phyloP scores from a whole-genome alignment of 164 flowering plant genomes.

The Brasenia schreberi region DNA sequence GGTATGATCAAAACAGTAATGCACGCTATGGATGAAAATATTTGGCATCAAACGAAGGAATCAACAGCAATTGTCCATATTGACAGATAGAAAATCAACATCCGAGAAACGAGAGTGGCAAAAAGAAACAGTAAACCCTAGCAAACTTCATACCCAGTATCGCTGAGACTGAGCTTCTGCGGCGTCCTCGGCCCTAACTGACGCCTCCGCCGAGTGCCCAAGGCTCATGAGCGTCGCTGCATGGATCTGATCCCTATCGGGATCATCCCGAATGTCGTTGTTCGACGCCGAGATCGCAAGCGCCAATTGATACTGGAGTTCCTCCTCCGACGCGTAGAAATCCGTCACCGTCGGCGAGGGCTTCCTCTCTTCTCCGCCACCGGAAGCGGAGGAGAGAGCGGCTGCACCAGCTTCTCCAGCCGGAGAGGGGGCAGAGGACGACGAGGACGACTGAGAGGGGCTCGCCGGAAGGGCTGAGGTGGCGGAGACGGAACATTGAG shows the following conservation, averaged over 20 bases:
- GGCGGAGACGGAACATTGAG: constrained; percentile 3
- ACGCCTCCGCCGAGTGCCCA: constrained; percentile 13
- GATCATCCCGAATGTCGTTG: constrained; percentile 21
- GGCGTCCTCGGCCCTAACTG: constrained; percentile 20
- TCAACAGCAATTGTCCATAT: too few species aligned
- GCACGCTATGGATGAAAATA: too few species aligned
- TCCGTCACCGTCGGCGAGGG: constrained; percentile 13
- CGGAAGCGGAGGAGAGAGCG: neutral
- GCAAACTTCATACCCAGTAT: constrained; percentile 53
- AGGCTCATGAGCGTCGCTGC: constrained; percentile 48
- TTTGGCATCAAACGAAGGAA: too few species aligned
- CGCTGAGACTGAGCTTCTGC: constrained; percentile 40
- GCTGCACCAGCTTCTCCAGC: neutral
- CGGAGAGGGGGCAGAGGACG: neutral
- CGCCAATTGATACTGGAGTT: constrained; percentile 83
- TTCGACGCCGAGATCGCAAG: constrained; percentile 88
- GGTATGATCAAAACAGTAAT: too few species aligned
- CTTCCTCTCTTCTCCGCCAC: neutral
- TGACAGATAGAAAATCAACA: too few species aligned
- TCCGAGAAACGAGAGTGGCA: neutral
- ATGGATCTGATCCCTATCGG: constrained; percentile 70
- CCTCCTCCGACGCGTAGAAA: constrained; percentile 74
- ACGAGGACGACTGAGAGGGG: constrained; percentile 13
- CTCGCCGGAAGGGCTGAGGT: constrained; percentile 8
- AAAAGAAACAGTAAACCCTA: neutral